Percentiles rank a stretch among this genome's conserved stretches.
Evolutionary conservation across 164 flowering plant genomes (phyloP).

Genomic region (Liquidambar formosana): DNA sequence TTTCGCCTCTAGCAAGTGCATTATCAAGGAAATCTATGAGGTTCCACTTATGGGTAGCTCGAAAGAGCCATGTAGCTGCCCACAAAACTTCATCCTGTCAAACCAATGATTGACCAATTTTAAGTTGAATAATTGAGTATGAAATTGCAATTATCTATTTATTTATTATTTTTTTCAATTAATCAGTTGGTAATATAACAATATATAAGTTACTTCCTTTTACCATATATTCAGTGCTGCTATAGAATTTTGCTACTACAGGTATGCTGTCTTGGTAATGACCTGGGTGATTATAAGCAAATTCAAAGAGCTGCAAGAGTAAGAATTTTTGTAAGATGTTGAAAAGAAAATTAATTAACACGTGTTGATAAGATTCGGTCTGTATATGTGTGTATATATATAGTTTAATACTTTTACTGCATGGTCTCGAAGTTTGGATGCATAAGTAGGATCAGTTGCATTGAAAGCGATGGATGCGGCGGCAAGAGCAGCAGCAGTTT

Average conservation of each 20-base stretch:
- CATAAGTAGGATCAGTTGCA: conserved; percentile 31
- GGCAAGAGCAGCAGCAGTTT: conserved; percentile 77
- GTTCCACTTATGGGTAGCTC: conserved; percentile 34
- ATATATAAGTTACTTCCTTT: not conserved
- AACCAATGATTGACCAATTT: too few relatives aligned
- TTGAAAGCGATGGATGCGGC: conserved; percentile 65
- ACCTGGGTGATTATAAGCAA: conserved; percentile 25
- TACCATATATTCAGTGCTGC: conserved; percentile 41
- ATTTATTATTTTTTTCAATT: too few relatives aligned
- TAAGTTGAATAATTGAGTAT: too few relatives aligned
- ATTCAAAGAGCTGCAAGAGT: conserved; percentile 36
- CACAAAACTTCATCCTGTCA: conserved; percentile 50
- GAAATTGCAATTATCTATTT: too few relatives aligned
- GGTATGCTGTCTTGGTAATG: conserved; percentile 33
- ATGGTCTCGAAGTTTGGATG: conserved; percentile 40
- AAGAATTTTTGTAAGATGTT: not conserved
- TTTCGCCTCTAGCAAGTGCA: not conserved
- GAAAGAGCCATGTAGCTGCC: conserved; percentile 67
- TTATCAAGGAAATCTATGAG: too few relatives aligned
- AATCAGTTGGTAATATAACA: too few relatives aligned
- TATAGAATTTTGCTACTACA: conserved; percentile 29
- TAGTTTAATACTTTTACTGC: conserved; percentile 35
- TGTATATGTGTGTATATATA: too few relatives aligned
- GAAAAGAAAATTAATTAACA: too few relatives aligned
- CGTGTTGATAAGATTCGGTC: too few relatives aligned